These are phyloP conservation scores for Mortierella sp. DNA, from an alignment of 371 early-diverging fungal species.

Conservation along the genomic window DNA sequence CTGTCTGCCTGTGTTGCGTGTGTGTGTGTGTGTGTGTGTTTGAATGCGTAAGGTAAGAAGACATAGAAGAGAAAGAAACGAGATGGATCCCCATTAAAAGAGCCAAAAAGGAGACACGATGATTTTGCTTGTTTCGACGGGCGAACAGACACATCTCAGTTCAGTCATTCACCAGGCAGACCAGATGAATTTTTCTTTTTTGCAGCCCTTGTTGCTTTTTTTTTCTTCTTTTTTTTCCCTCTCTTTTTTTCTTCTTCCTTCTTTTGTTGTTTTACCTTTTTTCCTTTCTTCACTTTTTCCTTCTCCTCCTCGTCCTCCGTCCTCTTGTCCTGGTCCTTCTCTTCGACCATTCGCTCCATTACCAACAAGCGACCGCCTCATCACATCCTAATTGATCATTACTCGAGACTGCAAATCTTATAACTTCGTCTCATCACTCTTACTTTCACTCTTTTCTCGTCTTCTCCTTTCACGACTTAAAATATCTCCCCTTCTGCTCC, in stretches of 20 bases:
- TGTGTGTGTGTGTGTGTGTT: not conserved
- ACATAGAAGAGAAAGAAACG: not conserved
- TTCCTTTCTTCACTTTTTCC: not conserved
- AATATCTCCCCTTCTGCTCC: not conserved
- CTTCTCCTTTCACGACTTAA: not conserved
- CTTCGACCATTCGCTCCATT: not conserved
- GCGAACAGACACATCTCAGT: no score
- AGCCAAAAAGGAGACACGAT: no score
- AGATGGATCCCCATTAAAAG: not conserved
- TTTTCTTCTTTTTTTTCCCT: not conserved
- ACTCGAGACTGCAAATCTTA: not conserved
- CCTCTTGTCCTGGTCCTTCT: not conserved
- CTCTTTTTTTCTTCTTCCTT: not conserved
- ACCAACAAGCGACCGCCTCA: not conserved
- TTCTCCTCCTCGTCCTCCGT: not conserved
- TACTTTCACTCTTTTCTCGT: not conserved
- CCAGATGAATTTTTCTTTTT: not conserved
- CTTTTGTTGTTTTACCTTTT: no score
- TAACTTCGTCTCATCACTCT: not conserved
- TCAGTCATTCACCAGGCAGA: no score
- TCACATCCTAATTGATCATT: not conserved
- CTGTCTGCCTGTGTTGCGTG: not conserved
- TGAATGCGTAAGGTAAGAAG: not conserved
- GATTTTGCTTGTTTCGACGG: no score
- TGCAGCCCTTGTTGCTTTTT: not conserved